phyloP scores from a whole-genome alignment of 768 basidiomycete genomes.

The Tylopilus rubrobrunneus region DNA sequence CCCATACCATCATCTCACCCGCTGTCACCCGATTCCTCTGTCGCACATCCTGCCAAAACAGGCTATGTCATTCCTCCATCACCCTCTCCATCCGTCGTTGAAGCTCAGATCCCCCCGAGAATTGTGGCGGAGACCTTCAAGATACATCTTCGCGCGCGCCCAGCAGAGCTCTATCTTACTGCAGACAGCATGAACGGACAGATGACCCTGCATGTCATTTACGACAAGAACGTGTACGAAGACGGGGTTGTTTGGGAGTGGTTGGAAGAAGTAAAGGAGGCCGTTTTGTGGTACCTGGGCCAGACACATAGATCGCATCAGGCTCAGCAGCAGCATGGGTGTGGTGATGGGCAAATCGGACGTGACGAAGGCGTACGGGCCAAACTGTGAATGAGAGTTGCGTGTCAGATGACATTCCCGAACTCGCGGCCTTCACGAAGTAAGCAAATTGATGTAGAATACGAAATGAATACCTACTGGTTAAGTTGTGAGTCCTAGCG shows the following conservation, averaged over 20 bases:
- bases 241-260: slow-evolving; percentile 41
- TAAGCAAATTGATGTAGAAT: no score
- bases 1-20: slow-evolving; percentile 26
- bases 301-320: neutral
- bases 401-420: no score
- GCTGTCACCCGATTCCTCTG: slow-evolving; percentile 20
- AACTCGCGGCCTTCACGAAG: no score
- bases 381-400: neutral
- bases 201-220: slow-evolving; percentile 34
- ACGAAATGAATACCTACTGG: no score
- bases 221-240: slow-evolving; percentile 46
- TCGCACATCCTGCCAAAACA: slow-evolving; percentile 11
- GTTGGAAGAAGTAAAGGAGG: slow-evolving; percentile 25
- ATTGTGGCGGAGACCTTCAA: slow-evolving; percentile 5
- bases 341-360: neutral
- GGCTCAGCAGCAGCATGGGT: neutral
- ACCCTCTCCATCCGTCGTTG: neutral
- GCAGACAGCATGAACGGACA: slow-evolving; percentile 33
- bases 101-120: slow-evolving; percentile 1
- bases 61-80: slow-evolving; percentile 1
- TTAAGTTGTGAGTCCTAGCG: no score
- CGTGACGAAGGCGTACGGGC: neutral
- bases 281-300: neutral
- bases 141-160: slow-evolving; percentile 38
- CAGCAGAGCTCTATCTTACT: slow-evolving; percentile 42